Conservation (phyloP, 208 protist species). For the Trypanosoma lewisi region DNA sequence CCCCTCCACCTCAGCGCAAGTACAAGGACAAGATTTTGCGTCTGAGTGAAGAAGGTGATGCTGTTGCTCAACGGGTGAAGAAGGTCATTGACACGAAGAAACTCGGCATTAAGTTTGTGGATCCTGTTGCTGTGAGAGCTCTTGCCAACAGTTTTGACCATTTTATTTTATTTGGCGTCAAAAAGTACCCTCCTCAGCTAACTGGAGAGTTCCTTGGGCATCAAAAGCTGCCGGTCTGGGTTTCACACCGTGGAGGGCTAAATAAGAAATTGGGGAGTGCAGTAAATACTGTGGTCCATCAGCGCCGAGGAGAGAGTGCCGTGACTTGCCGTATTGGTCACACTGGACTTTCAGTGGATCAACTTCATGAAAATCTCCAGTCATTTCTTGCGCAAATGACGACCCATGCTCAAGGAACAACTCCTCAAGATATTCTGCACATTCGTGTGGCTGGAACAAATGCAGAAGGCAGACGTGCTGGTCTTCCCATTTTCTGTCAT, state of each 20-base stretch:
- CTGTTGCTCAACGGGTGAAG: constrained; percentile 67
- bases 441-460: constrained; percentile 79
- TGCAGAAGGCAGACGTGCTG: constrained; percentile 52
- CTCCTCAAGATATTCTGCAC: constrained; percentile 62
- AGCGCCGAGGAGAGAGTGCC: constrained; percentile 72
- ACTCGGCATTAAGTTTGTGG: constrained; percentile 62
- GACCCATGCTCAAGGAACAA: constrained; percentile 48
- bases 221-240: constrained; percentile 74
- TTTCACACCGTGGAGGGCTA: constrained; percentile 52
- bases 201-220: constrained; percentile 88
- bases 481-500: constrained; percentile 75
- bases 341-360: constrained; percentile 51
- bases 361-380: constrained; percentile 72
- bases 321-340: constrained; percentile 81
- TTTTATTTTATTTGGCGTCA: constrained; percentile 75
- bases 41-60: constrained; percentile 60
- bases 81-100: constrained; percentile 86
- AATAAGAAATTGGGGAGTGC: constrained; percentile 39
- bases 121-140: constrained; percentile 75
- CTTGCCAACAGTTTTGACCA: constrained; percentile 87
- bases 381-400: constrained; percentile 66
- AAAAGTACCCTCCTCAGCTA: constrained; percentile 76
- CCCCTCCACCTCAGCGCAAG: constrained; percentile 63
- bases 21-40: constrained; percentile 78
- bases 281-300: constrained; percentile 61